Percentiles rank a stretch among this genome's conserved stretches.
Evolutionary conservation across 2,329 filamentous ascomycete species (phyloP).

Genomic region (Verticillium nonalfalfae): DNA sequence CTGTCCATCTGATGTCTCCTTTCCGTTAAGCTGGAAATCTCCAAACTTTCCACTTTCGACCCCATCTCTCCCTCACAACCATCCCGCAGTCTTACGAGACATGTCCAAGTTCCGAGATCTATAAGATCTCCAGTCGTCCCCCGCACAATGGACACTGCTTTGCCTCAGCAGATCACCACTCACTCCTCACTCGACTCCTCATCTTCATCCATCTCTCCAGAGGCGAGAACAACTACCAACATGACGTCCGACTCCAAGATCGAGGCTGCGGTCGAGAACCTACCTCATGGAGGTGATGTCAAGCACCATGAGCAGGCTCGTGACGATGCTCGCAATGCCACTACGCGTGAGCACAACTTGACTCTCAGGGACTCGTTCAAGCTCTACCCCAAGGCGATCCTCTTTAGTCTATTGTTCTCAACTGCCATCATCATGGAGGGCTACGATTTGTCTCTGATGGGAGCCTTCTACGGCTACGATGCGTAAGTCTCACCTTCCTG

Average conservation of each 20-base stretch:
- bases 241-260: background rate
- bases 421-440: slow-evolving; percentile 43
- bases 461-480: slow-evolving; percentile 31
- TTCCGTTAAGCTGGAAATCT: background rate
- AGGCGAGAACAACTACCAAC: background rate
- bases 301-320: background rate
- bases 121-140: background rate
- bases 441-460: slow-evolving; percentile 43
- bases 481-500: background rate
- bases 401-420: slow-evolving; percentile 38
- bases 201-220: background rate
- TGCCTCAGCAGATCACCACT: background rate
- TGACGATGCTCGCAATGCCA: slow-evolving; percentile 31
- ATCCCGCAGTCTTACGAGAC: background rate
- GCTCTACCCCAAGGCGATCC: slow-evolving; percentile 39
- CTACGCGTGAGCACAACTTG: slow-evolving; percentile 33
- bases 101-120: background rate
- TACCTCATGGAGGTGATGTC: background rate
- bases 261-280: background rate
- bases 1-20: background rate
- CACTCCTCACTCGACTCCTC: background rate
- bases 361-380: slow-evolving; percentile 29
- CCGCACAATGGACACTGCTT: background rate
- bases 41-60: background rate
- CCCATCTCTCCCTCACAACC: background rate